Conservation (phyloP, 495 filamentous ascomycete genomes). For the Clohesyomyces aquaticus region DNA sequence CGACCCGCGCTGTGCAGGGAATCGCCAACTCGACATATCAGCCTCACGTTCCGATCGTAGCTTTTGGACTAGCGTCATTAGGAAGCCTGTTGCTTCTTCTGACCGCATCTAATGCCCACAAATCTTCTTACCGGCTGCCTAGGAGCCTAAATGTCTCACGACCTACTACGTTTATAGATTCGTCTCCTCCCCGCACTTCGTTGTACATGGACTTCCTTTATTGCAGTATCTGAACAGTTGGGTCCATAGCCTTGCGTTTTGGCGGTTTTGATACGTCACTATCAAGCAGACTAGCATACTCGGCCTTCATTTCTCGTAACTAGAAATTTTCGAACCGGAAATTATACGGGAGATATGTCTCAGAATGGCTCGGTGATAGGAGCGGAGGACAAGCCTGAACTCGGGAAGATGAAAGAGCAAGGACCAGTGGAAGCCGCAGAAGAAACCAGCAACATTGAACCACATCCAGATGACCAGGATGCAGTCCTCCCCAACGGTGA, state of each 20-base stretch:
- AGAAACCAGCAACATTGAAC: neutral
- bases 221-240: no score
- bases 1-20: neutral
- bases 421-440: neutral
- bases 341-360: neutral
- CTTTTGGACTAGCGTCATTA: neutral
- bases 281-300: no score
- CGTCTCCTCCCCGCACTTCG: no score
- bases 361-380: constrained; percentile 4
- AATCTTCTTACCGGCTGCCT: neutral
- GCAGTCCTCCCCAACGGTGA: neutral
- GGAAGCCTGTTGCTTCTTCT: neutral
- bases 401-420: neutral
- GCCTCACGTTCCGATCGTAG: neutral
- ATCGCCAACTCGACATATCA: neutral
- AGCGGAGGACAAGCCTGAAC: neutral
- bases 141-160: no score
- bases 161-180: no score
- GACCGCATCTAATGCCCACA: neutral
- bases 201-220: no score
- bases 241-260: no score
- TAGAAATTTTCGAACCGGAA: no score
- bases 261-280: no score
- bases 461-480: neutral
- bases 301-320: no score